phyloP scores from a whole-genome alignment of 305 asterid species.

The Caryopteris hybrid region DNA sequence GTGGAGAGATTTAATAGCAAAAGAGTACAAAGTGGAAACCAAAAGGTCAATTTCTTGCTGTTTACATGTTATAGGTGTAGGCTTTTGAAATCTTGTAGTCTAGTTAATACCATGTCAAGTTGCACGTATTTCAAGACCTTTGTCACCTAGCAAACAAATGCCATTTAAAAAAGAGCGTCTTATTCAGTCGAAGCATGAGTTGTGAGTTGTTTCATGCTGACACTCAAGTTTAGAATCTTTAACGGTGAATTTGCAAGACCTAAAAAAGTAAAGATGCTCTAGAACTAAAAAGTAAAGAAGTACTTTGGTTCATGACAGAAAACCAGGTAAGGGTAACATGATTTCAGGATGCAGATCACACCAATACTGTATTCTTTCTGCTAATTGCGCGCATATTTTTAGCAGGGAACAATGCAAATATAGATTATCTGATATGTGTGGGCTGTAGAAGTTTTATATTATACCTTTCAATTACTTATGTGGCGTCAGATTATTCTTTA shows the following conservation, averaged over 20 bases:
- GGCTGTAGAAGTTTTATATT: background rate
- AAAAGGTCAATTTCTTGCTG: background rate
- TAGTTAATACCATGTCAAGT: conserved; percentile 7
- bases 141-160: background rate
- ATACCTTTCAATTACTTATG: conserved; percentile 2
- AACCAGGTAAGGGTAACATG: background rate
- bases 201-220: conserved; percentile 4
- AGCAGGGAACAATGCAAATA: background rate
- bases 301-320: background rate
- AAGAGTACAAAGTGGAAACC: background rate
- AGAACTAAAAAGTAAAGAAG: background rate
- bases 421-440: background rate
- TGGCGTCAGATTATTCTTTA: conserved; percentile 13
- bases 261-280: no score
- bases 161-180: background rate
- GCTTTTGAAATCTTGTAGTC: conserved; percentile 17
- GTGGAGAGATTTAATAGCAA: background rate
- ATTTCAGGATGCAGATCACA: background rate
- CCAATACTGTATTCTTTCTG: background rate
- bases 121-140: background rate
- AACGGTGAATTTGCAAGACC: conserved; percentile 1
- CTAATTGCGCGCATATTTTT: background rate
- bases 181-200: background rate
- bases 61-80: background rate
- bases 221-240: conserved; percentile 2